Conservation (phyloP, 805 yeast species). For the Candida argentea region DNA sequence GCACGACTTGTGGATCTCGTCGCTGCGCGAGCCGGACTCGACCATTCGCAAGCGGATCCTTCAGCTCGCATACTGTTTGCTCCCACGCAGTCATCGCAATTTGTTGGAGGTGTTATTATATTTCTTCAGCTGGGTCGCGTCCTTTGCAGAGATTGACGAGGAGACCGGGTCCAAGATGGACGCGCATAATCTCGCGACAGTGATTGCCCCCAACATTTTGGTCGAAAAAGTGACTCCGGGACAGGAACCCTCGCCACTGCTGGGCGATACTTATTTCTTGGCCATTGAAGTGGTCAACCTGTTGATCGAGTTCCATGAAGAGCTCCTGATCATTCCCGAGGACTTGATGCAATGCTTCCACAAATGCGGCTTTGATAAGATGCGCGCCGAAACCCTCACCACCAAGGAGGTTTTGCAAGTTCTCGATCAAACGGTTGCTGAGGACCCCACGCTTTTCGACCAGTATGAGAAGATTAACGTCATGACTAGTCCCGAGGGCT, state of each 20-base stretch:
- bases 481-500: constrained; percentile 4
- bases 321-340: constrained; percentile 65
- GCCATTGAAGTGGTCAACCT: constrained; percentile 87
- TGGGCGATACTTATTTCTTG: constrained; percentile 68
- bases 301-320: constrained; percentile 72
- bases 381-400: constrained; percentile 9
- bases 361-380: constrained; percentile 27
- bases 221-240: constrained; percentile 40
- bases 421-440: constrained; percentile 23
- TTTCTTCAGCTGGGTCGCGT: constrained; percentile 90
- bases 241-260: constrained; percentile 12
- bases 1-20: constrained; percentile 68
- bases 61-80: constrained; percentile 59
- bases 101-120: constrained; percentile 75
- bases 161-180: constrained; percentile 90
- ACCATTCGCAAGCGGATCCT: constrained; percentile 42
- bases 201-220: constrained; percentile 84
- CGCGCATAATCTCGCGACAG: constrained; percentile 89
- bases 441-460: constrained; percentile 20
- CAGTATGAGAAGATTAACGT: constrained; percentile 5
- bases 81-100: constrained; percentile 77
- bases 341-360: constrained; percentile 46
- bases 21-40: constrained; percentile 43
- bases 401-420: constrained; percentile 28
- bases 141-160: constrained; percentile 88